Evolutionary conservation across 257 asterid genomes (phyloP).

Genomic region (Capsicum rhomboideum): DNA sequence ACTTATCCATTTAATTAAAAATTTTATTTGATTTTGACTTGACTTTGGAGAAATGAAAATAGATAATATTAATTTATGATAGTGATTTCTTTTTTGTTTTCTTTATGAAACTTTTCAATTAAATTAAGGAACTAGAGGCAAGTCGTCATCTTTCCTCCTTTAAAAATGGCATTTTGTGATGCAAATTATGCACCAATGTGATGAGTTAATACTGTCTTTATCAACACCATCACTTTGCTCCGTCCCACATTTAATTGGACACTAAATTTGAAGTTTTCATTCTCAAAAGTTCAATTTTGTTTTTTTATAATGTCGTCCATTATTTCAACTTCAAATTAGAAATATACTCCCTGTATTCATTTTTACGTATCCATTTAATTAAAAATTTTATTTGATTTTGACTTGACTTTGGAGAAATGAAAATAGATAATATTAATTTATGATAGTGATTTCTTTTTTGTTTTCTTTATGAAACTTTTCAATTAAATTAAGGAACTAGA

Average conservation of each 20-base stretch:
- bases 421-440: not conserved
- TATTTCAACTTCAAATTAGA: not conserved
- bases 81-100: not conserved
- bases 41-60: no score
- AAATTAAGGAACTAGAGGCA: not conserved
- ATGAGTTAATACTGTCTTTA: not conserved
- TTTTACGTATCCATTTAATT: no score
- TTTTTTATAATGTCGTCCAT: not conserved
- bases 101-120: not conserved
- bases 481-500: not conserved
- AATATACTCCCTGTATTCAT: not conserved
- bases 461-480: not conserved
- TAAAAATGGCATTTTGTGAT: not conserved
- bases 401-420: no score
- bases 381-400: no score
- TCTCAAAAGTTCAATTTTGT: no score
- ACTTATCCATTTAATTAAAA: no score
- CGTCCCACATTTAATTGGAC: no score
- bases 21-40: no score
- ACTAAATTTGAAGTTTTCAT: no score
- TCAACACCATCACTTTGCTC: not conserved
- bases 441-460: not conserved
- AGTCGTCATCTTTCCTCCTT: not conserved
- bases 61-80: not conserved
- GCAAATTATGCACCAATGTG: no score